These are phyloP conservation scores for Diplocarpon rosae DNA, from an alignment of 2,329 filamentous ascomycete genomes.

Conservation along the genomic window DNA sequence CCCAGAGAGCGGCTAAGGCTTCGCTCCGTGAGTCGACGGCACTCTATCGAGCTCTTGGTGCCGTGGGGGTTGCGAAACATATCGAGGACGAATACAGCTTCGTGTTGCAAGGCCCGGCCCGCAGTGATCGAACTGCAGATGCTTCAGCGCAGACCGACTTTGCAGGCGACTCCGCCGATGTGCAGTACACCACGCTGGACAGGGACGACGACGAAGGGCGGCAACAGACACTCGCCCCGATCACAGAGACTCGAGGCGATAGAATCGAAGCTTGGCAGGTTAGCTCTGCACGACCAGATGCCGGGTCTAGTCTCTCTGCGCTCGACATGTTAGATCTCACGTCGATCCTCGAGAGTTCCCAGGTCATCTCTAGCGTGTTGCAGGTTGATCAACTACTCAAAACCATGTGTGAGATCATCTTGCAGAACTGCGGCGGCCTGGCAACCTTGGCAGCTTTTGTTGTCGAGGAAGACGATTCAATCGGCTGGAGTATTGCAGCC, in stretches of 20 bases:
- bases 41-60: constrained; percentile 58
- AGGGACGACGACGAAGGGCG: constrained; percentile 30
- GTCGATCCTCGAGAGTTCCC: constrained; percentile 67
- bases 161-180: constrained; percentile 42
- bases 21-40: constrained; percentile 56
- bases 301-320: constrained; percentile 54
- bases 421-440: constrained; percentile 62
- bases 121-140: constrained; percentile 49
- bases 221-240: constrained; percentile 29
- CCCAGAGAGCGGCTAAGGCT: constrained; percentile 57
- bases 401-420: constrained; percentile 72
- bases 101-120: constrained; percentile 50
- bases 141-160: constrained; percentile 61
- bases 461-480: constrained; percentile 51
- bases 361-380: constrained; percentile 69
- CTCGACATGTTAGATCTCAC: constrained; percentile 77
- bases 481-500: constrained; percentile 59
- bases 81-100: constrained; percentile 59
- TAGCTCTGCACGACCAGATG: constrained; percentile 43
- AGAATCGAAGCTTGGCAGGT: constrained; percentile 54
- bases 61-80: constrained; percentile 55
- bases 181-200: constrained; percentile 40
- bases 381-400: constrained; percentile 65
- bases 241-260: constrained; percentile 41
- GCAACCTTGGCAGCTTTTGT: constrained; percentile 65